Base-by-base conservation (phyloP, 2,329 filamentous ascomycete species). In the Ceratocystis cacaofunesta region DNA sequence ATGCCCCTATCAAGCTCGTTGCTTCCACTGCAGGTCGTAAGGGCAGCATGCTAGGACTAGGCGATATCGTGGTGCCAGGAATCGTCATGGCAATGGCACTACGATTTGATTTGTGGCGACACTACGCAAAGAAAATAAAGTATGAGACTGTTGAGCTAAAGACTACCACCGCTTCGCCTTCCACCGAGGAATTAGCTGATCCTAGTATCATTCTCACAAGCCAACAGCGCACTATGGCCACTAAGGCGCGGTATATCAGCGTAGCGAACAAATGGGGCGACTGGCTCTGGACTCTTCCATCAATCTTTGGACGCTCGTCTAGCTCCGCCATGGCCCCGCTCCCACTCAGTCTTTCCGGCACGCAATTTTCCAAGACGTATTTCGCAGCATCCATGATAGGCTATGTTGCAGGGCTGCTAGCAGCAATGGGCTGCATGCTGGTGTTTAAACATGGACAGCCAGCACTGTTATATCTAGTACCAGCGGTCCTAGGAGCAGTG, bases 1-100 rank as follows among this genome's bases (percentile, higher is more conserved):
- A 99, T 70, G 89, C 92, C 0, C 94, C 92, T 0, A 94, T 96
- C 74, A 97, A 96, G 73, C 82, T 99, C 6, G 81, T 94, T 4
- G 95, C 96, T 68, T 74, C 79, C 25, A 76, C 79, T 1, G 86
- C 88, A 1, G 86, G 88, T 1, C 81, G 82, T n/a, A 85, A 86
- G 30, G 76, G 78, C 32, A 83, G 89, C 64, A 95, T 97, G 82
- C 85, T 99, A 6, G 92, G 92, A 0, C 80, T 97, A 0, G 92
- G 92, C n/a, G 92, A 99, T 72, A 89, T 99, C 66, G 89, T 96
- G 1, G 80, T 99, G 2, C 92, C 92, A 0, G 94, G 92, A 7
- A 90, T 97, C 71, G 86, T 96, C 76, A 87, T 97, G 68, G 90
- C 84, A 1, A 81, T 96, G 52, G 90, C 92, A 1, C 79, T 99